A percentile compares a stretch with the other conserved stretches of the same genome.
Evolutionary conservation across 345 rosid genomes (phyloP).

Genomic region (Gossypioides kirkii): DNA sequence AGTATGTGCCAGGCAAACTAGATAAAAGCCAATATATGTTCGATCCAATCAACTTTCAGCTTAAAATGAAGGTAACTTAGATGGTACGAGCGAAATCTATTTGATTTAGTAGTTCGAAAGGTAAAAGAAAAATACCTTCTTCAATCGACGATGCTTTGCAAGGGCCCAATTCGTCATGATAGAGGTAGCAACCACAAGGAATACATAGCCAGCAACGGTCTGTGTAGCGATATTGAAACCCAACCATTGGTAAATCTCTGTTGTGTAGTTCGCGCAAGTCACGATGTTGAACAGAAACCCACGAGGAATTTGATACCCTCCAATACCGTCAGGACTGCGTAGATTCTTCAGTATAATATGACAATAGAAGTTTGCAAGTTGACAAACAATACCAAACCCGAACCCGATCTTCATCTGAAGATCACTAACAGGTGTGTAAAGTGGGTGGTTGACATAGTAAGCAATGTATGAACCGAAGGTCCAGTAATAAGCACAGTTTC

Average conservation of each 20-base stretch:
- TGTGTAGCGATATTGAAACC: conserved; percentile 97
- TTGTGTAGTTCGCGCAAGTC: conserved; percentile 95
- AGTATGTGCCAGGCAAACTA: not conserved
- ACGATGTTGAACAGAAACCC: conserved; percentile 95
- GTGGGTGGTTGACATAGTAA: conserved; percentile 89
- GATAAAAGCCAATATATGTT: not conserved
- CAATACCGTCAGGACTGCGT: conserved; percentile 59
- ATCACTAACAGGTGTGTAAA: conserved; percentile 84
- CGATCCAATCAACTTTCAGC: not conserved
- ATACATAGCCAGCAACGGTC: conserved; percentile 82
- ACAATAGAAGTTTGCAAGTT: conserved; percentile 80
- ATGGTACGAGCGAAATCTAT: not conserved
- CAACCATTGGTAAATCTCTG: conserved; percentile 96
- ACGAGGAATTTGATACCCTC: conserved; percentile 86
- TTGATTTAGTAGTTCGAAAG: too few relatives aligned
- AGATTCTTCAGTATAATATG: conserved; percentile 80
- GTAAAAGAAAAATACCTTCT: conserved; percentile 49
- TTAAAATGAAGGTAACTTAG: not conserved
- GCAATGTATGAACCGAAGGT: conserved; percentile 80
- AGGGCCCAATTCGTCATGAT: conserved; percentile 99
- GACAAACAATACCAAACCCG: conserved; percentile 73
- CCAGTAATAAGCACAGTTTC: conserved; percentile 96
- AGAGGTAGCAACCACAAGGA: conserved; percentile 66
- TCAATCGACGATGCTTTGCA: conserved; percentile 85
- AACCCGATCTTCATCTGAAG: conserved; percentile 97